Evolutionary conservation across 805 yeast genomes (phyloP), one percentile per base, ranked within the genome.

Genomic region (Priceomyces haplophilus): DNA sequence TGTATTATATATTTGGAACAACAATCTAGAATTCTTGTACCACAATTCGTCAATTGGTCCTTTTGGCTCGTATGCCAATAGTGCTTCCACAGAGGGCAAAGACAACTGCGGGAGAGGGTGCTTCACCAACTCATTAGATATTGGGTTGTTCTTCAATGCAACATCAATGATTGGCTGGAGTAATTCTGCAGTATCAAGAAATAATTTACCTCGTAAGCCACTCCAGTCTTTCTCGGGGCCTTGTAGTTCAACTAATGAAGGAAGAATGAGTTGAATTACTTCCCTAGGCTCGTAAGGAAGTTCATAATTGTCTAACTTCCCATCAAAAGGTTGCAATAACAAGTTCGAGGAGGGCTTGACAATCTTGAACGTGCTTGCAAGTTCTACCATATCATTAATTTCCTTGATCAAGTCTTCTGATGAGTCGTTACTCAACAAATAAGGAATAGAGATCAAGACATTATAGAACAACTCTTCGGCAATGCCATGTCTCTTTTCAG

Each of bases 401-500:
- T 43, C 71, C 35, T 21, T 61, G 48, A 45, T 49, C 53, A 58
- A 55, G 46, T 38, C 62, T 37, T 53, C 48, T 29, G 62, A 51
- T 12, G 52, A 57, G 33, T 69, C 72, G 51, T 72, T 77, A 34
- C 76, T 67, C 47, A 75, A 71, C 47, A 79, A 62, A 56, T 79
- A 86, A 8, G 96, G 96, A 27, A 85, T 54, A 10, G 86, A 73
- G 13, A 82, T 57, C 41, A 84, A 61, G 1, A 80, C 77, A 50
- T 79, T 79, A 50, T 79, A 82, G 56, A 65, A 86, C 13, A 88
- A 61, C 38, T 83, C 80, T 57, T 87, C 88, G 3, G 86, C 87
- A 36, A 83, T 61, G 2, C 84, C 79, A 39, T 65, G 71, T 59
- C 89, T 74, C 16, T 45, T 46, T 12, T 45, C 45, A 8, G 33